phyloP scores from a whole-genome alignment of 139 green algal genomes.

The Micractinium sp. region DNA sequence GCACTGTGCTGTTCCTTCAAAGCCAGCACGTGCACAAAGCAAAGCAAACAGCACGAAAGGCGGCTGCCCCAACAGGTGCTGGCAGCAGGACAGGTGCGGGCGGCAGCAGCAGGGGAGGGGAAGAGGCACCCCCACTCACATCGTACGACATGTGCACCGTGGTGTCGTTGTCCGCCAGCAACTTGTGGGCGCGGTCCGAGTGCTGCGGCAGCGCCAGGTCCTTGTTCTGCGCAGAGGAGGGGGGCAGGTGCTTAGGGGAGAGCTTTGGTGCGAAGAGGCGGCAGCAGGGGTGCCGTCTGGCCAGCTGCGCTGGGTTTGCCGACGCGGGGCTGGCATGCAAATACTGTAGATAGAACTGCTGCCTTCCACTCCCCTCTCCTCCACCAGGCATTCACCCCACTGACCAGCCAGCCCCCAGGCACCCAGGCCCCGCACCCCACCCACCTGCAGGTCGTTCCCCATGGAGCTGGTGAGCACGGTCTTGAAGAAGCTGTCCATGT shows the following conservation, averaged over 20 bases:
- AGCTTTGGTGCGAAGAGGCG: too few relatives aligned
- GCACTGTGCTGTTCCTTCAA: neutral
- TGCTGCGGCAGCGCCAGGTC: slow-evolving; percentile 64
- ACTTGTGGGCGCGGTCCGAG: slow-evolving; percentile 55
- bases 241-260: neutral
- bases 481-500: slow-evolving; percentile 64
- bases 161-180: slow-evolving; percentile 61
- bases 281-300: neutral
- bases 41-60: neutral
- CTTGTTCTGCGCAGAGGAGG: slow-evolving; percentile 29
- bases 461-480: slow-evolving; percentile 51
- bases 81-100: too few relatives aligned
- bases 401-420: neutral
- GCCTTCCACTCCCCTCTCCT: neutral
- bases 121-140: neutral
- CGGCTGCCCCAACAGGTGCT: neutral
- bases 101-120: too few relatives aligned
- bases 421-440: neutral
- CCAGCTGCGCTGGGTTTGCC: too few relatives aligned
- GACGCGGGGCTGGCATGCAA: neutral
- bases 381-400: neutral
- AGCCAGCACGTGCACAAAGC: too few relatives aligned
- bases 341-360: neutral
- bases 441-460: slow-evolving; percentile 55
- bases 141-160: slow-evolving; percentile 46